Percentiles rank a stretch among this genome's conserved stretches.
These are phyloP conservation scores for Trichocomaceae sp. DNA, from an alignment of 2,329 filamentous ascomycete species.

Conservation along the genomic window DNA sequence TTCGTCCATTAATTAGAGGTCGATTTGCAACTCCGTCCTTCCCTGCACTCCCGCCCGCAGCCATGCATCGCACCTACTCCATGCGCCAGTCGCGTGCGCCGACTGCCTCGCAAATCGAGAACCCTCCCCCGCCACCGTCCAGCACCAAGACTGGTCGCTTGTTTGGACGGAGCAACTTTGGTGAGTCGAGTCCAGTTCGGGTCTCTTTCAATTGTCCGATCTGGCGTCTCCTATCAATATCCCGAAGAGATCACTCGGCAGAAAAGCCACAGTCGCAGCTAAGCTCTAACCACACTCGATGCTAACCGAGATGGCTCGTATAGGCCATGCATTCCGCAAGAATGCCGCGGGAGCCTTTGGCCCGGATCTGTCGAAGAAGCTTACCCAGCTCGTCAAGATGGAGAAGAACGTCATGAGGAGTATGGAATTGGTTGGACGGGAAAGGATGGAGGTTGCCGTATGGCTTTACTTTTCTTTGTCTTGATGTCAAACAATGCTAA, in stretches of 20 bases:
- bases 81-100: conserved; percentile 97
- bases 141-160: conserved; percentile 85
- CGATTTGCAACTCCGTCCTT: background rate
- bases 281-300: background rate
- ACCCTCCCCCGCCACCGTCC: conserved; percentile 84
- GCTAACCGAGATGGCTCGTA: conserved; percentile 11
- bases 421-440: conserved; percentile 86
- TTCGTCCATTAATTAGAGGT: background rate
- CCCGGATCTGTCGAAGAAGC: conserved; percentile 92
- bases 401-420: conserved; percentile 99
- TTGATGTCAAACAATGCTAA: background rate
- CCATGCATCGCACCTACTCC: conserved; percentile 97
- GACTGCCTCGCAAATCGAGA: conserved; percentile 85
- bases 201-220: too few species aligned
- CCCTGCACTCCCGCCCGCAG: background rate
- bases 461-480: conserved; percentile 27
- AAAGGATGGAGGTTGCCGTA: conserved; percentile 98
- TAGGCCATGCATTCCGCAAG: conserved; percentile 58
- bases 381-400: conserved; percentile 98
- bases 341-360: conserved; percentile 50
- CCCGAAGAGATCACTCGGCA: background rate
- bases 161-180: conserved; percentile 78
- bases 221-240: too few species aligned
- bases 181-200: conserved; percentile 53
- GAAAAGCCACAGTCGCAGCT: background rate